Evolutionary conservation across 1,139 yeast genomes (phyloP).

Genomic region (Oligophagozyma castellii): DNA sequence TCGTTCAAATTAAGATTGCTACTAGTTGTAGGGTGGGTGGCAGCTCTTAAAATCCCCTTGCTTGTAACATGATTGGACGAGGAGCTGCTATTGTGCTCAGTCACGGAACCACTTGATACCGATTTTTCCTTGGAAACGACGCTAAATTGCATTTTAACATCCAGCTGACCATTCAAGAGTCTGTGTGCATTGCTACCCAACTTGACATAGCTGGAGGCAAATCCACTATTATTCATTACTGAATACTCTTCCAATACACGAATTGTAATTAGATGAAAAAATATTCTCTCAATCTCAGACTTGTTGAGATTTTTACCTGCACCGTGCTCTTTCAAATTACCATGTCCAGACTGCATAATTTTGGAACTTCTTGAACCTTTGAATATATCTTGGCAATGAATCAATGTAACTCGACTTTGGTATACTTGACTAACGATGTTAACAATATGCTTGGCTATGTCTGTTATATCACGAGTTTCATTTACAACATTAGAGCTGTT

Average conservation of each 20-base stretch:
- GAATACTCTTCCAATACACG: slow-evolving; percentile 63
- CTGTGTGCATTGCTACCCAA: slow-evolving; percentile 40
- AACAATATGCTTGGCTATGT: slow-evolving; percentile 45
- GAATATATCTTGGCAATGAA: slow-evolving; percentile 73
- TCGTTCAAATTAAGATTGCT: too few relatives aligned
- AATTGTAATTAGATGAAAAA: slow-evolving; percentile 60
- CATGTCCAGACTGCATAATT: slow-evolving; percentile 50
- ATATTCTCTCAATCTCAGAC: slow-evolving; percentile 65
- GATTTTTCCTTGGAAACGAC: slow-evolving; percentile 2
- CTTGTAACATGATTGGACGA: background rate
- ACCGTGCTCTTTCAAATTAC: slow-evolving; percentile 50
- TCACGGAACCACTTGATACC: background rate
- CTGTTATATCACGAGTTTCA: slow-evolving; percentile 56
- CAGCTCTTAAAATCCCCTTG: slow-evolving; percentile 19
- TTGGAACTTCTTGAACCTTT: slow-evolving; percentile 60
- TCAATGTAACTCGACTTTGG: slow-evolving; percentile 51
- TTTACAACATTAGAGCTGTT: slow-evolving; percentile 33
- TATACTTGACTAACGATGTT: slow-evolving; percentile 45
- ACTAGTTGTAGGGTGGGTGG: slow-evolving; percentile 16
- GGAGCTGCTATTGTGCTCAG: background rate
- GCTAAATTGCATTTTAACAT: slow-evolving; percentile 35
- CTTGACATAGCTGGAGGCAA: slow-evolving; percentile 62
- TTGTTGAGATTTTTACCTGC: slow-evolving; percentile 49
- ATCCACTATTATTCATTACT: slow-evolving; percentile 59
- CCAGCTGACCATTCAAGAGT: slow-evolving; percentile 33